Base-by-base conservation (phyloP, 257 asterid species). In the Euphrasia confusa region DNA sequence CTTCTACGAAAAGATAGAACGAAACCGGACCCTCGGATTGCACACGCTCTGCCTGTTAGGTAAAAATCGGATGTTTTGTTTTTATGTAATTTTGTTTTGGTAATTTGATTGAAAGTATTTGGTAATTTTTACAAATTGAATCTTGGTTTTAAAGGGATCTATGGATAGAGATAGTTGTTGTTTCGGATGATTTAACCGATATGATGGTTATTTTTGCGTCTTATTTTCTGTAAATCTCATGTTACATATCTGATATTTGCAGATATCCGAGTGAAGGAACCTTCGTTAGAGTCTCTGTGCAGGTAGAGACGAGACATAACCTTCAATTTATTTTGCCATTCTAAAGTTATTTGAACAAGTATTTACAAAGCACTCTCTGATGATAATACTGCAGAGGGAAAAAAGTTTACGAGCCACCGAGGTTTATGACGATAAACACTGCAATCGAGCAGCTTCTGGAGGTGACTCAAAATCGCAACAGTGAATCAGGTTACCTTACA, bases 381-480 rank as follows among this genome's bases (percentile, higher is more conserved):
- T 30, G 33, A 18, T 60, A 60, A 66, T 70, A 48, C 4, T 48
- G 54, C 74, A 91, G 94, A 82, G 95, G 95, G 63, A 88, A 83
- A 71, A 91, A 86, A 72, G 81, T 76, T 52, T 89, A 93, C 40
- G 97, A 89, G 74, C 91, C 96, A n/a, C 86, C 99, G 8, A 83
- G 87, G 70, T 89, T 76, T 72, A 89, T 93, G 99, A 78, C 96
- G 15, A 75, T 87, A 75, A 78, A 77, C 76, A 83, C 89, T 55
- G 96, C 95, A 54, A 83, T 93, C n/a, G 91, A 93, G 72, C 99
- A 93, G 76, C 94, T 93, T 72, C 65, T 87, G 79, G 96, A 89
- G 80, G 92, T 93, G 76, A 96, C 72, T 65, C 73, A 72, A 76
- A 76, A 73, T 50, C 82, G 3, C 33, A 3, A 61, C 26, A 73